phyloP scores from a whole-genome alignment of 2,329 filamentous ascomycete species.

The Cercospora beticola region DNA sequence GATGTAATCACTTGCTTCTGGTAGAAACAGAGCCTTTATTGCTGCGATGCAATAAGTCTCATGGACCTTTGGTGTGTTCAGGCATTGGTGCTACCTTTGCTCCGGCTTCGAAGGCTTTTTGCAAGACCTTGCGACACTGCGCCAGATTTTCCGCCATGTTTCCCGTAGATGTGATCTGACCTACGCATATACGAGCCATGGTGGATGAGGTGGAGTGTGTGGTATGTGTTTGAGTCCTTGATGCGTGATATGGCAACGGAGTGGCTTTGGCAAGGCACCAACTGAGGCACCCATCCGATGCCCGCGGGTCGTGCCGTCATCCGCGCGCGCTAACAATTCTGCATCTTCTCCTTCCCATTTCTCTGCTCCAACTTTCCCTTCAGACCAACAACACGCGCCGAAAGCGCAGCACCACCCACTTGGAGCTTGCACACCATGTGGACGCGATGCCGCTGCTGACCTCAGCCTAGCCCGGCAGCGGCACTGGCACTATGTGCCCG shows the following conservation, averaged over 20 bases:
- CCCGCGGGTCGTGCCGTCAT: not conserved
- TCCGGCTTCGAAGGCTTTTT: conserved; percentile 70
- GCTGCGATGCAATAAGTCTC: conserved; percentile 12
- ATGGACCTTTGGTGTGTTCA: not conserved
- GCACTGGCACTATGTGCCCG: not conserved
- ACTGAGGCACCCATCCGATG: not conserved
- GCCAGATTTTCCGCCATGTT: conserved; percentile 75
- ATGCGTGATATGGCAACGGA: not conserved
- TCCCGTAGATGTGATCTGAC: conserved; percentile 83
- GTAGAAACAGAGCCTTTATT: conserved; percentile 74
- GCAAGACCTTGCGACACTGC: conserved; percentile 71
- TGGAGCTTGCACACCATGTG: not conserved
- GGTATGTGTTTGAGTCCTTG: not conserved
- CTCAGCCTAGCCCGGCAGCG: not conserved
- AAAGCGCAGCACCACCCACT: not conserved
- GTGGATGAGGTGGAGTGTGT: not conserved
- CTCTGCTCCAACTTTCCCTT: not conserved
- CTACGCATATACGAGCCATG: conserved; percentile 49
- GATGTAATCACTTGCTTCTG: conserved; percentile 90
- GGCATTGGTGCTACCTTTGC: conserved; percentile 62
- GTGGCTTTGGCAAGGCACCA: not conserved
- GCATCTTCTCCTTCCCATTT: conserved; percentile 1
- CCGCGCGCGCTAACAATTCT: not conserved
- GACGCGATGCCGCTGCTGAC: not conserved
- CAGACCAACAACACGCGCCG: not conserved